Evolutionary conservation across 306 rosid genomes (phyloP).

Genomic region (Ormosia semicastrata): DNA sequence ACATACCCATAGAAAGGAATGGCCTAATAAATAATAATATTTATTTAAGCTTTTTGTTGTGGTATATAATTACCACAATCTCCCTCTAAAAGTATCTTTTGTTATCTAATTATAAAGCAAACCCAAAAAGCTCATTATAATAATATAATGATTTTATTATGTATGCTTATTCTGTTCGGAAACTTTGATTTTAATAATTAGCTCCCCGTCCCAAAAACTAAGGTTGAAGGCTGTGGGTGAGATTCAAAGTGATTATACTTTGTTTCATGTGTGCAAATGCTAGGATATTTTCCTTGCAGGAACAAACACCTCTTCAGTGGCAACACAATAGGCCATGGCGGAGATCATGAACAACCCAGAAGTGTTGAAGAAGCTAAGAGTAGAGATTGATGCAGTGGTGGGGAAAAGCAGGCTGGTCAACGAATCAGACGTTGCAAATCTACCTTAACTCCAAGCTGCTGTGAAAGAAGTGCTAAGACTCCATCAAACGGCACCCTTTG

Average conservation of each 20-base stretch:
- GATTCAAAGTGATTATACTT: neutral
- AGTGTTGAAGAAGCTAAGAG: slow-evolving; percentile 24
- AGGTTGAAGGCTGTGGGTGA: neutral
- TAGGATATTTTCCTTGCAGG: slow-evolving; percentile 55
- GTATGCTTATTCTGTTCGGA: neutral
- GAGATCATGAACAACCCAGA: slow-evolving; percentile 42
- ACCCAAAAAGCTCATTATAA: no score
- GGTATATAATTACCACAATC: no score
- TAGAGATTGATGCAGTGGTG: slow-evolving; percentile 38
- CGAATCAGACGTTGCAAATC: slow-evolving; percentile 40
- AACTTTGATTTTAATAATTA: neutral
- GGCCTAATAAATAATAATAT: no score
- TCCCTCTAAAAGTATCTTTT: no score
- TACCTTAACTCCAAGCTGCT: slow-evolving; percentile 41
- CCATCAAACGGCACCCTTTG: slow-evolving; percentile 43
- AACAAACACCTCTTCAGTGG: slow-evolving; percentile 45
- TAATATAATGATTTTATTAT: neutral
- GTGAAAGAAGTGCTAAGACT: slow-evolving; percentile 45
- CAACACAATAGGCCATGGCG: slow-evolving; percentile 48
- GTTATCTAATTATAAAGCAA: no score
- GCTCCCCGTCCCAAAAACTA: neutral
- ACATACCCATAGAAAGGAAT: slow-evolving; percentile 77
- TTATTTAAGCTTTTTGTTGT: no score
- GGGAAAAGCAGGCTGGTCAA: slow-evolving; percentile 31
- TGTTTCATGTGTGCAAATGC: neutral